Base-by-base conservation (phyloP, 73 alveolate genomes). In the Paramecium sonneborni region DNA sequence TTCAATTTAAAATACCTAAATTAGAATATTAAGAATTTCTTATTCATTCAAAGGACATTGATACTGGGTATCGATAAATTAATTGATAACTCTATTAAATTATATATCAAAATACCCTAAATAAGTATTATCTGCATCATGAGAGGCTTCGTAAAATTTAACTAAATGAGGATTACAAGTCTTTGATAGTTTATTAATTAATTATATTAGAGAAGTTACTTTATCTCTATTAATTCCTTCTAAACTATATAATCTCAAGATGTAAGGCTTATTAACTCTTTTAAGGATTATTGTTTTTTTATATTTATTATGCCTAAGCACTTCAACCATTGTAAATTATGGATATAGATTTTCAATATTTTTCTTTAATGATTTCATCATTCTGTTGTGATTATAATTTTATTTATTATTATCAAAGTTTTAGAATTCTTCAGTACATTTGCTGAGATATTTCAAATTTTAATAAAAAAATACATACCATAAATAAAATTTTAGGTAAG, bases 121-220 rank as follows among this genome's bases (percentile, higher is more conserved):
- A 37, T 74, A 74, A 28, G 87, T 74, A 15, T 28, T 28, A 37
- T 74, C 68, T 34, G 56, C 56, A 74, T 74, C 87, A 1, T 37
- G 58, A 0, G 87, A n/a, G 1, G 87, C 87, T 74, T 74, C 87
- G 32, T 74, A 74, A 74, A 74, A 74, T 74, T 74, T 74, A 28
- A 39, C 58, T 14, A 74, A 1, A 39, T 74, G 28, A 37, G 87
- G 87, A 39, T 18, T 37, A 7, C 12, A 12, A 3, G 32, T 4
- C 39, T 74, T 34, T 0, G 67, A 37, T 74, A 74, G 56, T 74
- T 74, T 74, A 37, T 34, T 38, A 8, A 74, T 21, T 1, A 74
- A 34, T 74, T 74, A 14, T 74, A 74, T 35, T 74, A 74, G 6
- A 32, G 56, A 39, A 37, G 34, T 37, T 39, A 74, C 87, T 74